Conservation (phyloP, 345 rosid species). For the Arabidopsis suecica region DNA sequence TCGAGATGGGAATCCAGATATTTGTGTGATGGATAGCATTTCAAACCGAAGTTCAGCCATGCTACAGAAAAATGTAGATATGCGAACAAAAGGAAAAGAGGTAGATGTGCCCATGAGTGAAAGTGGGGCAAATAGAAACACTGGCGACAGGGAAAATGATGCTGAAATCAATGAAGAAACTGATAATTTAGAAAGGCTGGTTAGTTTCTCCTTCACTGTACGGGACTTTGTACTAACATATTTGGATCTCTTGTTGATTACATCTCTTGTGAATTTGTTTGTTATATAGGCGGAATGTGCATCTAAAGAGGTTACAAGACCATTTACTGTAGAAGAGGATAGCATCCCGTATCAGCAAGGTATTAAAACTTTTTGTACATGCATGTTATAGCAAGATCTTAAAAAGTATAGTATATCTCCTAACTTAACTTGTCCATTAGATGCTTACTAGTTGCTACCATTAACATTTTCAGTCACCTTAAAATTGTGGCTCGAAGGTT, state of each 20-base stretch:
- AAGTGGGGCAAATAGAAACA: slow-evolving; percentile 38
- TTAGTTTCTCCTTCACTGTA: slow-evolving; percentile 44
- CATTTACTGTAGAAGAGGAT: slow-evolving; percentile 36
- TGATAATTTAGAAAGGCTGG: slow-evolving; percentile 45
- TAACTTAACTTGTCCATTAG: not conserved
- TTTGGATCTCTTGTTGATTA: slow-evolving; percentile 24
- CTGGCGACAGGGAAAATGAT: slow-evolving; percentile 41
- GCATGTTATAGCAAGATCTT: slow-evolving; percentile 18
- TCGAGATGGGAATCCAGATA: slow-evolving; percentile 34
- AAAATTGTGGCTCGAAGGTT: not conserved
- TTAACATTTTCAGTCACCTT: slow-evolving; percentile 1
- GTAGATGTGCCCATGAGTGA: slow-evolving; percentile 33
- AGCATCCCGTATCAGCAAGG: slow-evolving; percentile 50
- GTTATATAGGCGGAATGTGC: slow-evolving; percentile 47
- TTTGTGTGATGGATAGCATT: slow-evolving; percentile 28
- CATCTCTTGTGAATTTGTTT: slow-evolving; percentile 34
- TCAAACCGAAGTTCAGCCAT: slow-evolving; percentile 35
- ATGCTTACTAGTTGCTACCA: not conserved
- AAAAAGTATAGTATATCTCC: slow-evolving; percentile 1
- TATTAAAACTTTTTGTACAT: slow-evolving; percentile 41
- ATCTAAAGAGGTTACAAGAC: slow-evolving; percentile 45
- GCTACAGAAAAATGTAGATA: slow-evolving; percentile 14
- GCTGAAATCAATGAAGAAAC: slow-evolving; percentile 42
- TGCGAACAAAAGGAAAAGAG: slow-evolving; percentile 36
- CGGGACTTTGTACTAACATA: slow-evolving; percentile 27